phyloP scores from a whole-genome alignment of 176 grass and related monocot genomes.

The Rhynchospora pubera region DNA sequence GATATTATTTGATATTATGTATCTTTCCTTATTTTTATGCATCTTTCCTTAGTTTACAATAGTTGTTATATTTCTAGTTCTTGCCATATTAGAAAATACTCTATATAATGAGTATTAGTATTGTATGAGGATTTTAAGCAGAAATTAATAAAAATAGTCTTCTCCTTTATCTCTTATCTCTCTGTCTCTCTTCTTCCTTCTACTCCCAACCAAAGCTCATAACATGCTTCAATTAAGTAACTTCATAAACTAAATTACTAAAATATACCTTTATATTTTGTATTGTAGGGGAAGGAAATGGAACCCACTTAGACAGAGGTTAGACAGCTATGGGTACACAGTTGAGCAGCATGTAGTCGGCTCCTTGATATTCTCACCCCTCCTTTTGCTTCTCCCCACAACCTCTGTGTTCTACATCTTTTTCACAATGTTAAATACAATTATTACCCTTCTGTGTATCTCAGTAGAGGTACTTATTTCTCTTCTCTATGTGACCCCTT shows the following conservation, averaged over 20 bases:
- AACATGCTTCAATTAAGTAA: not conserved
- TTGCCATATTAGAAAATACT: too few species aligned
- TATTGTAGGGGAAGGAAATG: slow-evolving; percentile 77
- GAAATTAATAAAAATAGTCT: too few species aligned
- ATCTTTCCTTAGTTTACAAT: too few species aligned
- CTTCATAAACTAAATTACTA: slow-evolving; percentile 4
- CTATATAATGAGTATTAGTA: too few species aligned
- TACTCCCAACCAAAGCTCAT: too few species aligned
- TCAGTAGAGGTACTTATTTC: slow-evolving; percentile 49
- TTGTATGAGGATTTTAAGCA: too few species aligned
- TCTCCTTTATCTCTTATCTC: too few species aligned
- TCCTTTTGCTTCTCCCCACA: slow-evolving; percentile 79
- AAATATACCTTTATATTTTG: slow-evolving; percentile 8
- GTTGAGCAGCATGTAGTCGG: slow-evolving; percentile 97
- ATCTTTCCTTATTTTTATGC: too few species aligned
- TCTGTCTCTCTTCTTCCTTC: too few species aligned
- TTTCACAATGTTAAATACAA: slow-evolving; percentile 75
- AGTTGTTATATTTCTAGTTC: too few species aligned
- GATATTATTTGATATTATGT: too few species aligned
- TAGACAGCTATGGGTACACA: slow-evolving; percentile 80
- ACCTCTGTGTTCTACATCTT: slow-evolving; percentile 89
- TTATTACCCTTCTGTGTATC: slow-evolving; percentile 44
- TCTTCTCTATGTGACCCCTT: slow-evolving; percentile 67
- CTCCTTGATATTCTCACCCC: slow-evolving; percentile 82
- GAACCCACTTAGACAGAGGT: slow-evolving; percentile 80